Evolutionary conservation across 352 stramenopile species (phyloP), one percentile per base, ranked within the genome.

Genomic region (Phytophthora pini): DNA sequence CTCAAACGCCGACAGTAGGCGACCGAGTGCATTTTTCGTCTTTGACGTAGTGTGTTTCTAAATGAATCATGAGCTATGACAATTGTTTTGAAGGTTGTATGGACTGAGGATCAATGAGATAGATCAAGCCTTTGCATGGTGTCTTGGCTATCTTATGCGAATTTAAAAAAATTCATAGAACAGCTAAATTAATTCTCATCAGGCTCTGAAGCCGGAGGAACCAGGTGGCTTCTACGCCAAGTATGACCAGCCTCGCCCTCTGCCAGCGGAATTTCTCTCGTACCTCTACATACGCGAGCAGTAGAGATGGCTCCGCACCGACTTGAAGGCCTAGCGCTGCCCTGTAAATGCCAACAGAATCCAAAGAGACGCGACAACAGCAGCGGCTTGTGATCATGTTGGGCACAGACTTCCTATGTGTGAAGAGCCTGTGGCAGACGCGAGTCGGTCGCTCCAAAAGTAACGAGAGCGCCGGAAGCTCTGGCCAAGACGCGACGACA

Each of bases 341-440:
- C 24, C 9, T 34, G 6, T 10, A 5, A 36, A 17, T 36, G 52
- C 24, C 27, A 24, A 38, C 40, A 72, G 32, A 56, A 61, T 29
- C n/a, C 24, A 65, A 71, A 27, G 20, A 46, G 36, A 52, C 24
- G 11, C 13, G 20, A 49, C 36, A 12, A 6, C 13, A 36, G 38
- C 38, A 59, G 29, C 24, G 22, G 29, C 26, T 45, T 12, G 15
- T 38, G 2, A 47, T 36, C 3, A 74, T 74, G 66, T 26, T 64
- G 22, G 43, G 24, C 56, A 36, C 22, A 43, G 60, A 74, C 17
- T 72, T 72, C 47, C 47, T 57, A 43, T 46, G 62, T 58, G 80
- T 87, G 40, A 88, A 88, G 54, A 89, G 50, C 41, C 73, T 93
- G 24, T 93, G 84, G 84, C 79, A 87, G 52, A 84, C 77, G 49